Base-by-base conservation (phyloP, 129 eudicot genomes). In the Chrysanthemum makinoi region DNA sequence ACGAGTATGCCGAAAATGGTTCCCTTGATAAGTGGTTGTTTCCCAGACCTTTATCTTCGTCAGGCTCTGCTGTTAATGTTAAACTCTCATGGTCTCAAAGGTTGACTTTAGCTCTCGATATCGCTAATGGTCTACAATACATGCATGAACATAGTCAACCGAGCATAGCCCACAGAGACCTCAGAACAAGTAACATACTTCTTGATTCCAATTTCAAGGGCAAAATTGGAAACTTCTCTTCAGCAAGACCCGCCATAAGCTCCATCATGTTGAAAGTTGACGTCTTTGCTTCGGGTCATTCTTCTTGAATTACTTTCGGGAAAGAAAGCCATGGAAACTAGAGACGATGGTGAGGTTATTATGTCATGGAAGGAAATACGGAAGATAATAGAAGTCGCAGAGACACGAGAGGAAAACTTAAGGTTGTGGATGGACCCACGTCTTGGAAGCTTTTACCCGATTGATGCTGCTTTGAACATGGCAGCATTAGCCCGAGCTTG, bases 71-170 rank as follows among this genome's bases (percentile, higher is more conserved):
- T 10, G 77, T 51, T 28, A 24, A 56, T 26, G 58, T 75, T 66
- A 54, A 65, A 52, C 86, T 88, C 30, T 70, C 66, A 16, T 89
- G 96, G 96, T 84, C 82, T 55, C 93, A 83, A 60, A 82, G 93
- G 75, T 61, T 89, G 22, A 70, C 72, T 61, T 62, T 89, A 22
- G 90, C 96, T 6, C 65, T 86, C 3, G 93, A 89, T 66, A 82
- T 89, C 2, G 90, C 96, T 18, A 89, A 86, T 52, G 96, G 90
- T 15, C 83, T 89, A 14, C 96, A 86, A 3, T 89, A 89, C 78
- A 82, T 89, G 93, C 96, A 86, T 58, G 96, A 89, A 75, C 93
- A 86, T 68, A 79, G 82, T 79, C 89, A 87, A 62, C 96, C 96
- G 10, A 86, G 86, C 75, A 80, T 89, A 20, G 86, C 85, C 66